A percentile compares a stretch with the other conserved stretches of the same genome.
Evolutionary conservation across 2,329 filamentous ascomycete species (phyloP).

Genomic region (Aspergillus caelatus): DNA sequence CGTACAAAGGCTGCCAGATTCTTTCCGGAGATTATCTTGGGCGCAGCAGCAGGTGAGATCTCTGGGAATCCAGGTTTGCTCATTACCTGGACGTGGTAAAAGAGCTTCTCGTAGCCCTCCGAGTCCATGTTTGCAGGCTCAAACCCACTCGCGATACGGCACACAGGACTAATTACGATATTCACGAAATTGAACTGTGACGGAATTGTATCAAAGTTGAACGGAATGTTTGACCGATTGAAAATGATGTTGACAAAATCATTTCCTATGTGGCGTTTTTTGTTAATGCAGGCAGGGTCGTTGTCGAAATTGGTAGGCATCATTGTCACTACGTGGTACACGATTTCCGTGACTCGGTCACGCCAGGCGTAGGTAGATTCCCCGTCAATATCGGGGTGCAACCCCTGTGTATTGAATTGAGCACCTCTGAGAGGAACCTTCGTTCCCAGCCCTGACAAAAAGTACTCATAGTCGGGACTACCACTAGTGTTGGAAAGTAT

Average conservation of each 20-base stretch:
- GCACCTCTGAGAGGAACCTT: conserved; percentile 79
- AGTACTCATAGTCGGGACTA: conserved; percentile 83
- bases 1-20: conserved; percentile 85
- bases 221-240: conserved; percentile 90
- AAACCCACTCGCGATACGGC: conserved; percentile 38
- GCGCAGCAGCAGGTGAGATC: conserved; percentile 84
- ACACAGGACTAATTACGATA: conserved; percentile 88
- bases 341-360: conserved; percentile 89
- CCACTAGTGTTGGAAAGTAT: conserved; percentile 87
- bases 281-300: conserved; percentile 75
- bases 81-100: conserved; percentile 88
- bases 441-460: conserved; percentile 79
- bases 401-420: conserved; percentile 88
- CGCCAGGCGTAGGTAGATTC: conserved; percentile 92
- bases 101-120: conserved; percentile 50
- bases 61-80: conserved; percentile 87
- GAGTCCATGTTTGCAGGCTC: conserved; percentile 38
- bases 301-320: conserved; percentile 87
- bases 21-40: conserved; percentile 83
- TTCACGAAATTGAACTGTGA: conserved; percentile 97
- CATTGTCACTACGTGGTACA: conserved; percentile 94
- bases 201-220: conserved; percentile 87
- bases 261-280: conserved; percentile 95
- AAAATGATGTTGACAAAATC: conserved; percentile 98
- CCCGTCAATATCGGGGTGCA: conserved; percentile 83